Evolutionary conservation across 179 eudicot species (phyloP).

Genomic region (Silene noctiflora): DNA sequence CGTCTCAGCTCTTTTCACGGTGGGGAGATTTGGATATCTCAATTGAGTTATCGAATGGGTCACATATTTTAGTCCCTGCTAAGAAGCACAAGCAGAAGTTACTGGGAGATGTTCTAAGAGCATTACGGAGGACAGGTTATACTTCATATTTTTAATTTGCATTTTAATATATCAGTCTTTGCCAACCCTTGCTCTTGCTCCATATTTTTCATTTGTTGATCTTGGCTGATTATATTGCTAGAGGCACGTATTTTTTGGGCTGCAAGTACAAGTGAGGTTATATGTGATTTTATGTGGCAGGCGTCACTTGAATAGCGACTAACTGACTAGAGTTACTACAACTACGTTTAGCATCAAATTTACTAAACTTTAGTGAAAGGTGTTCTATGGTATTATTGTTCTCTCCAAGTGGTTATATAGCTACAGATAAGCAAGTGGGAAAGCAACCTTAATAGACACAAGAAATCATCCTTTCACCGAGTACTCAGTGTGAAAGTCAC

Average conservation of each 20-base stretch:
- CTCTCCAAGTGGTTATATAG: not conserved
- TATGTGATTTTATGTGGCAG: not conserved
- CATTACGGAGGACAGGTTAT: slow-evolving; percentile 64
- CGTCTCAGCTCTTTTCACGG: slow-evolving; percentile 80
- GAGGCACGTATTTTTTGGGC: not conserved
- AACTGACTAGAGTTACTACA: not conserved
- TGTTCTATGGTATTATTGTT: not conserved
- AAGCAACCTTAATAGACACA: not conserved
- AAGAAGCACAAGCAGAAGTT: slow-evolving; percentile 64
- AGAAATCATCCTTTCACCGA: not conserved
- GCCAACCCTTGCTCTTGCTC: not conserved
- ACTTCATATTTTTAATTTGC: slow-evolving; percentile 2
- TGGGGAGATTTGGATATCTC: slow-evolving; percentile 97
- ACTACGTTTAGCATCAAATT: not conserved
- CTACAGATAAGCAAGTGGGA: not conserved
- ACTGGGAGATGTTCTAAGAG: slow-evolving; percentile 56
- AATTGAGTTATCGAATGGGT: slow-evolving; percentile 67
- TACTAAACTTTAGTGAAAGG: not conserved
- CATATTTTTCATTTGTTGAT: not conserved
- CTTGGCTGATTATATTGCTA: not conserved
- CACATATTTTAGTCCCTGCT: slow-evolving; percentile 56
- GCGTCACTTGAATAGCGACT: not conserved
- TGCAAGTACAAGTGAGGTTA: not conserved
- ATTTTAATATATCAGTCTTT: not conserved
- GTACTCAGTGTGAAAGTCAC: not conserved